These are phyloP conservation scores for Trichoderma reesei DNA, from an alignment of 495 filamentous ascomycete species.

Conservation along the genomic window DNA sequence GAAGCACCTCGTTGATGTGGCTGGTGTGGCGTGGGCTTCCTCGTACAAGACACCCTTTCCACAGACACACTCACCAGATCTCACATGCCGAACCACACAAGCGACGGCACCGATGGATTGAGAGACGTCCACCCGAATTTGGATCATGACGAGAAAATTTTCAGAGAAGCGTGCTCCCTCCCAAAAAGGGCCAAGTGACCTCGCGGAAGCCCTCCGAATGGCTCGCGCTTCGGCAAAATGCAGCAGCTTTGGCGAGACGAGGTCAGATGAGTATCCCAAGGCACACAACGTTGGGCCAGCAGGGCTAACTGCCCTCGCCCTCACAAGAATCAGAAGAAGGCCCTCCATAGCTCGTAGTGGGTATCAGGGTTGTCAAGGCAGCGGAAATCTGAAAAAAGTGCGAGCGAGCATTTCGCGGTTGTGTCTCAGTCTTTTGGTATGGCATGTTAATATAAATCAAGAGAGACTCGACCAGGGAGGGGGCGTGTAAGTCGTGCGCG, in stretches of 20 bases:
- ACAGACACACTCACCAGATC: not conserved
- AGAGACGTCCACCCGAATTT: not conserved
- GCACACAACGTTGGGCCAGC: not conserved
- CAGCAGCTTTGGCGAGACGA: not conserved
- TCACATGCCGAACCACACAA: not conserved
- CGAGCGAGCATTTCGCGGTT: not conserved
- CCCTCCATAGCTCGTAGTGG: no score
- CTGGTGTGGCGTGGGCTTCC: not conserved
- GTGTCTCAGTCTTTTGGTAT: not conserved
- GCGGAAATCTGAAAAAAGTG: not conserved
- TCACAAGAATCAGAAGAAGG: not conserved
- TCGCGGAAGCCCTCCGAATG: not conserved
- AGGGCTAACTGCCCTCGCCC: not conserved
- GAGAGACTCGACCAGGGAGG: not conserved
- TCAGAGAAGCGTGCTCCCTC: not conserved
- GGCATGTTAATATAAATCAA: not conserved
- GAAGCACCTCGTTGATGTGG: not conserved
- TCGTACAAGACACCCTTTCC: no score
- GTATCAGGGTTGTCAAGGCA: not conserved
- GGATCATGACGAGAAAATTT: not conserved
- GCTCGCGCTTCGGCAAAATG: conserved; percentile 6
- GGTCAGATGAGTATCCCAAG: conserved; percentile 1
- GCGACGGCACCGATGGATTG: not conserved
- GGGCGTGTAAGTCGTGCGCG: not conserved
- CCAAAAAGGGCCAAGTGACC: conserved; percentile 4